Conservation (phyloP, 1,284 basidiomycete species). For the Crucibulum parvulum region DNA sequence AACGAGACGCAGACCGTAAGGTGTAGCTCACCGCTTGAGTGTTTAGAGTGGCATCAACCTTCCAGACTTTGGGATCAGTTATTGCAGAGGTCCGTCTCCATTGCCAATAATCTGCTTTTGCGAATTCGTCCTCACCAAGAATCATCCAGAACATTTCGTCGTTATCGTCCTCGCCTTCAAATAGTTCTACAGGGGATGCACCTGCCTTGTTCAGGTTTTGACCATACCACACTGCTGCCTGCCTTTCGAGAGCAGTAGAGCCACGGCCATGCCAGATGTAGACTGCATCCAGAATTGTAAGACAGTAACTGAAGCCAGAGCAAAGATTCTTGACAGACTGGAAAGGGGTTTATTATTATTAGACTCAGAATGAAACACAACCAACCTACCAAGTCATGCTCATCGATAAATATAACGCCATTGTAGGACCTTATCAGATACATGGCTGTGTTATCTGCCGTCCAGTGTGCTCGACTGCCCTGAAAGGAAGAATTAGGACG, state of each 20-base stretch:
- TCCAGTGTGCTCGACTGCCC: slow-evolving; percentile 78
- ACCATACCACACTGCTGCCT: slow-evolving; percentile 68
- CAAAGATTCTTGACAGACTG: slow-evolving; percentile 75
- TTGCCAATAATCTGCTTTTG: slow-evolving; percentile 80
- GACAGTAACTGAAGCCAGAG: slow-evolving; percentile 80
- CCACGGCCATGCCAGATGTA: slow-evolving; percentile 85
- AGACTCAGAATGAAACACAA: not conserved
- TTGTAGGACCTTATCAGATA: slow-evolving; percentile 64
- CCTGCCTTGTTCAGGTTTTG: slow-evolving; percentile 47
- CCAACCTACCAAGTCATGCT: slow-evolving; percentile 68
- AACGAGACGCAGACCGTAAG: not conserved
- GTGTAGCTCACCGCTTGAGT: slow-evolving; percentile 45
- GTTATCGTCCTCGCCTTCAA: slow-evolving; percentile 62
- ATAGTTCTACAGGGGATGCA: slow-evolving; percentile 55
- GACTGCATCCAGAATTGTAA: slow-evolving; percentile 70
- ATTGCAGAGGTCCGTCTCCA: slow-evolving; percentile 58
- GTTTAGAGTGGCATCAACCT: slow-evolving; percentile 48
- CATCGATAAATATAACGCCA: slow-evolving; percentile 69
- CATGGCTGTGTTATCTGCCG: slow-evolving; percentile 80
- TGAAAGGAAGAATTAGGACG: slow-evolving; percentile 27
- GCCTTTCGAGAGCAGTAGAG: slow-evolving; percentile 60
- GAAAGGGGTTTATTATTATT: slow-evolving; percentile 1
- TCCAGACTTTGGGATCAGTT: slow-evolving; percentile 61
- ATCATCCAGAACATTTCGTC: slow-evolving; percentile 88
- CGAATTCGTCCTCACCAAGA: slow-evolving; percentile 74